phyloP scores from a whole-genome alignment of 192 early-diverging fungal genomes.

The Jimgerdemannia lactiflua region DNA sequence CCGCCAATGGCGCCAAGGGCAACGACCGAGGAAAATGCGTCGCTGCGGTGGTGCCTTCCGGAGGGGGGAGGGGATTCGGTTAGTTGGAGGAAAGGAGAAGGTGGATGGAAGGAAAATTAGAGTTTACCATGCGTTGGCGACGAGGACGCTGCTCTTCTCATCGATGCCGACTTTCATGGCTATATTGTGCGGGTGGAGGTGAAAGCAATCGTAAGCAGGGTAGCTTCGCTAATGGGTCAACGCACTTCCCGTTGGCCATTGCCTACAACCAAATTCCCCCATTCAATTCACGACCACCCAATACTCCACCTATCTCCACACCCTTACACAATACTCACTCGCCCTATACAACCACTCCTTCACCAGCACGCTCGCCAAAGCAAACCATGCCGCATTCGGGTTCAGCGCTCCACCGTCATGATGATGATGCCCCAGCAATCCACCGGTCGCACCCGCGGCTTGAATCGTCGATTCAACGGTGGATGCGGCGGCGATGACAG shows the following conservation, averaged over 20 bases:
- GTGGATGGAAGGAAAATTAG: background rate
- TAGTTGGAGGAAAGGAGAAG: background rate
- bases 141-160: conserved; percentile 65
- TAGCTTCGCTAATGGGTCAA: background rate
- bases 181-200: conserved; percentile 14
- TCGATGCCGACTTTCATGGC: conserved; percentile 58
- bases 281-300: too few relatives aligned
- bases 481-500: conserved; percentile 1
- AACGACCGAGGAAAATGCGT: conserved; percentile 69
- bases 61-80: conserved; percentile 4
- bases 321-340: conserved; percentile 31
- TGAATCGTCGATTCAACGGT: background rate
- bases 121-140: conserved; percentile 76
- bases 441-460: background rate
- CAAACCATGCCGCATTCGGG: conserved; percentile 73
- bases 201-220: background rate
- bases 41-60: conserved; percentile 73
- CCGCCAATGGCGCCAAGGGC: conserved; percentile 74
- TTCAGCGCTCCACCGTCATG: conserved; percentile 37
- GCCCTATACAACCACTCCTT: conserved; percentile 77
- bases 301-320: too few relatives aligned
- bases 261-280: background rate
- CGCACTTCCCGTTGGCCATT: background rate
- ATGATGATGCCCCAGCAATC: conserved; percentile 19
- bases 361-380: conserved; percentile 58